These are phyloP conservation scores for Penicillium waksmanii DNA, from an alignment of 495 filamentous ascomycete species.

Conservation along the genomic window DNA sequence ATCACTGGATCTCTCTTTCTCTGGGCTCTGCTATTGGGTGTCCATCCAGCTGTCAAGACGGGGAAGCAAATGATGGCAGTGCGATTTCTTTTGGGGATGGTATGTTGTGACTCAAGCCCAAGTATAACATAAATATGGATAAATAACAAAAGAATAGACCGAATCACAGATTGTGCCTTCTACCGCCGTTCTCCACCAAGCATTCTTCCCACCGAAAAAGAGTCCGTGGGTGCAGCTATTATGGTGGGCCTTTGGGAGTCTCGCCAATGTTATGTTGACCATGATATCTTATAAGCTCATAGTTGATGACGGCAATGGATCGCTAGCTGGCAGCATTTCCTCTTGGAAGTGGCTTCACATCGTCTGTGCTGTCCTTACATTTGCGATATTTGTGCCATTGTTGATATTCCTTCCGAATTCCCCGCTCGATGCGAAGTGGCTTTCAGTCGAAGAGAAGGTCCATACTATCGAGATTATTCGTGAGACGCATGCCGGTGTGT, in stretches of 20 bases:
- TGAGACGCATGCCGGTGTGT: constrained; percentile 6
- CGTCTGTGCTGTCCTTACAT: constrained; percentile 10
- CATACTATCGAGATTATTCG: constrained; percentile 18
- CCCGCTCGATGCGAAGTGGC: constrained; percentile 12
- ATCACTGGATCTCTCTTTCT: constrained; percentile 12
- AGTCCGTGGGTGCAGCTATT: constrained; percentile 12
- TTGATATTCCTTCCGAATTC: constrained; percentile 13
- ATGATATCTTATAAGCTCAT: constrained; percentile 15
- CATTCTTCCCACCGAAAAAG: constrained; percentile 12
- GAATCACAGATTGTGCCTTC: constrained; percentile 11
- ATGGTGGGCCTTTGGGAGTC: constrained; percentile 11
- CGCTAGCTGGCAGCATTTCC: constrained; percentile 7
- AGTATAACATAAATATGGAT: neutral
- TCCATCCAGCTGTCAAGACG: constrained; percentile 9
- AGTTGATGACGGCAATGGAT: constrained; percentile 3
- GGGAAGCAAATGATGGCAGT: constrained; percentile 16
- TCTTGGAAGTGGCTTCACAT: constrained; percentile 19
- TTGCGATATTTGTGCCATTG: constrained; percentile 13
- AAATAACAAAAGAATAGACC: neutral
- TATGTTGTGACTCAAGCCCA: neutral
- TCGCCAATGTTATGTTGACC: constrained; percentile 12
- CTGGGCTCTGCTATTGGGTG: constrained; percentile 10
- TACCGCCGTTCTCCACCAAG: constrained; percentile 13
- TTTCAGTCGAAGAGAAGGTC: constrained; percentile 14
- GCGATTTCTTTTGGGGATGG: constrained; percentile 12